phyloP scores from a whole-genome alignment of 495 filamentous ascomycete species.

The Parachaetomium inaequale region DNA sequence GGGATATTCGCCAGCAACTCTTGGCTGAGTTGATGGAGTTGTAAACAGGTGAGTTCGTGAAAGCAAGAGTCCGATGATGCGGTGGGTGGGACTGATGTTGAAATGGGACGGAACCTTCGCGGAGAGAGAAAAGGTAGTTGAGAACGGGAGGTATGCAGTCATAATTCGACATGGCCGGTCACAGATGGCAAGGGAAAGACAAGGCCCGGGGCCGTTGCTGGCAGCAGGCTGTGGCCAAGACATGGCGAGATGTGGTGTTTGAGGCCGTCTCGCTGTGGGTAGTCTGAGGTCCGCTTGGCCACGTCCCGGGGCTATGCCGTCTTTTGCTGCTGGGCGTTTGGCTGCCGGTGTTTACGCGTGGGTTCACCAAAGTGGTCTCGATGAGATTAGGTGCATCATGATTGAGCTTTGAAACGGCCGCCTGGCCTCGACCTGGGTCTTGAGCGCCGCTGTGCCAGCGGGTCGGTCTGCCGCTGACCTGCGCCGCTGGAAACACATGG shows the following conservation, averaged over 20 bases:
- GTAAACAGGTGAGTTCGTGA: not conserved
- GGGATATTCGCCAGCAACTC: not conserved
- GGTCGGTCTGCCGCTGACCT: not conserved
- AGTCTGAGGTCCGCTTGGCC: slow-evolving; percentile 3
- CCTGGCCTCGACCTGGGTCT: not conserved
- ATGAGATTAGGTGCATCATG: not conserved
- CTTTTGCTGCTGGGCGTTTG: not conserved
- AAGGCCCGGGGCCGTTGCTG: not conserved
- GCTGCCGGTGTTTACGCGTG: not conserved
- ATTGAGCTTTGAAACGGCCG: slow-evolving; percentile 12
- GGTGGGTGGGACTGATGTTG: not conserved
- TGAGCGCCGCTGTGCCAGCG: not conserved
- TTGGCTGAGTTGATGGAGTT: not conserved
- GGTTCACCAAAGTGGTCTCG: not conserved
- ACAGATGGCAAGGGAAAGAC: not conserved
- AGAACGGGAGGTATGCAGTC: not conserved
- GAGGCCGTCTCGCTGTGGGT: slow-evolving; percentile 3
- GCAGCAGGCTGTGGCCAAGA: not conserved
- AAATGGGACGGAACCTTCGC: not conserved
- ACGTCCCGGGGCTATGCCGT: not conserved
- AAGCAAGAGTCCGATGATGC: not conserved
- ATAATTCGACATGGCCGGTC: not conserved
- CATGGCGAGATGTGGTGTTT: slow-evolving; percentile 12
- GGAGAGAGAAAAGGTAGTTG: not conserved
- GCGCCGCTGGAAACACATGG: slow-evolving; percentile 3